Evolutionary conservation across 78 protist species (phyloP), one percentile per base, ranked within the genome.

Genomic region (Dictyostelium firmibasis): DNA sequence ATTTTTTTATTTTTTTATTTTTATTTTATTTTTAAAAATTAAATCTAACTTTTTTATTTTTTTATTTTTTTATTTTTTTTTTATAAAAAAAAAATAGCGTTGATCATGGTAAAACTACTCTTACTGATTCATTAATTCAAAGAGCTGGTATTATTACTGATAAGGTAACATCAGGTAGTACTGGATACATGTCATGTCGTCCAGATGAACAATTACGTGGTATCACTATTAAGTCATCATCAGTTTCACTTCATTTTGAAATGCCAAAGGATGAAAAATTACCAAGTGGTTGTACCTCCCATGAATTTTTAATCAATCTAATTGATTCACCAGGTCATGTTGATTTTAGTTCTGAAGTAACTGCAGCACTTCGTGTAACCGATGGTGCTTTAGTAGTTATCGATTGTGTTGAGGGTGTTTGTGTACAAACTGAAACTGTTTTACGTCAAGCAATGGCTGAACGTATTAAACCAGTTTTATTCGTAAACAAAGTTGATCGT

Each of bases 261-360:
- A 9, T 60, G 53, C 70, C 67, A 18, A 92, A 62, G 5, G 27
- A 57, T 25, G 81, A 43, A 16, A 29, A 35, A 53, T 23, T 60
- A 41, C 85, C 76, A 77, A 29, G 27, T 20, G 84, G 78, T 23
- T 33, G 86, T 11, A 41, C 72, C 13, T n/a, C 50, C 0, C 70
- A 23, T 18, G 96, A 84, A n/a, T 97, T 93, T 64, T 38, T 98
- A 57, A 47, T 98, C 94, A 98, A 98, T 84, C 82, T 98, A 5
- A 97, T 98, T 91, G 99, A 98, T 84, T 97, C 99, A 13, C 99
- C 99, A 36, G 99, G 99, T 14, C 99, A 99, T 89, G 99, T 99
- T 2, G 99, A 98, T 94, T 97, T 98, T 81, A 57, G 86, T 47
- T 88, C 96, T 2, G 99, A 98, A 91, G 99, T 98, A n/a, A 96